Percentiles rank a stretch among this genome's conserved stretches.
These are phyloP conservation scores for Pseudocercospora fuligena DNA, from an alignment of 2,329 filamentous ascomycete genomes.

Conservation along the genomic window DNA sequence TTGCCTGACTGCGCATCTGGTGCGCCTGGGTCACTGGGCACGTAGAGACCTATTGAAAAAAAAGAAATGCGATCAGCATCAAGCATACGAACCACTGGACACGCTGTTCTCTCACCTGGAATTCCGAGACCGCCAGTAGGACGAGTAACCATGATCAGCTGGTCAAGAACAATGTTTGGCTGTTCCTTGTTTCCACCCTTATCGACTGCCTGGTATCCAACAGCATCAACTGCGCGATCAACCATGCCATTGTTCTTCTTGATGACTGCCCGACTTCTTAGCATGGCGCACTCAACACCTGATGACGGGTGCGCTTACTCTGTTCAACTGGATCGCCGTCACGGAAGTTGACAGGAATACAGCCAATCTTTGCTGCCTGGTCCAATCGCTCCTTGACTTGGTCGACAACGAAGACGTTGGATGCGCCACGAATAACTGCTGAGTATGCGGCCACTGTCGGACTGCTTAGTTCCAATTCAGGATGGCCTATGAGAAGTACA, in stretches of 20 bases:
- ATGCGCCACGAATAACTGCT: constrained; percentile 64
- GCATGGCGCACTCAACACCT: neutral
- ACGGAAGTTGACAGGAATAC: constrained; percentile 64
- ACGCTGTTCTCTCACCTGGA: constrained; percentile 47
- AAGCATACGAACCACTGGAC: neutral
- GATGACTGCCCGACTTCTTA: constrained; percentile 16
- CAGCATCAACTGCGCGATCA: constrained; percentile 67
- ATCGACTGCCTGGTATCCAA: constrained; percentile 67
- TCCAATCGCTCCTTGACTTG: constrained; percentile 64
- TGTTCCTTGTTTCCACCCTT: constrained; percentile 62
- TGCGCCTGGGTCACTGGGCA: constrained; percentile 64
- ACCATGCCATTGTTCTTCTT: constrained; percentile 25
- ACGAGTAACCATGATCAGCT: constrained; percentile 66
- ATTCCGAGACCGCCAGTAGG: constrained; percentile 67
- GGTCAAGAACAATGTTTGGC: constrained; percentile 67
- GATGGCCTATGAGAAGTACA: neutral
- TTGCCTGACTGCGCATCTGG: constrained; percentile 65
- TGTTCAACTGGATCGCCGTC: constrained; percentile 64
- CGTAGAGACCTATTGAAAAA: constrained; percentile 34
- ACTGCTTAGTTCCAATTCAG: neutral
- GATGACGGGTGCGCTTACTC: constrained; percentile 38
- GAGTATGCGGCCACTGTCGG: constrained; percentile 64
- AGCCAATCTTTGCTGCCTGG: constrained; percentile 66
- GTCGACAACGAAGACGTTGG: constrained; percentile 66
- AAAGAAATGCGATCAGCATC: constrained; percentile 11